These are phyloP conservation scores for Epicoccum nigrum DNA, from an alignment of 2,329 filamentous ascomycete species.

Conservation along the genomic window DNA sequence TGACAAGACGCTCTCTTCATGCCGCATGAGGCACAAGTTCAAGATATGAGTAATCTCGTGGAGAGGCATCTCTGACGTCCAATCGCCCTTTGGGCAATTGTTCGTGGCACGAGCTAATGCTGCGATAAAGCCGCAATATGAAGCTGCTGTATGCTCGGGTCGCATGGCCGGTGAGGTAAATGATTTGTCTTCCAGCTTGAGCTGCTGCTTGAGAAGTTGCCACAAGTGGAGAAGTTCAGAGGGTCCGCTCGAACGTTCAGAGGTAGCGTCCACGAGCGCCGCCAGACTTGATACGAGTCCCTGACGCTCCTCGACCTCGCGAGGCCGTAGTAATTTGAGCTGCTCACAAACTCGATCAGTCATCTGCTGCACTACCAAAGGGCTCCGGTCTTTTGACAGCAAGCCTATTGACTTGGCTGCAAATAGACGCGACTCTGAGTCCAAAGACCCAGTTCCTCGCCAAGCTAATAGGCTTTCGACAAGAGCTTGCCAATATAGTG, in stretches of 20 bases:
- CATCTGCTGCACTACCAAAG: slow-evolving; percentile 48
- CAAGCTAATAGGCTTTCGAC: slow-evolving; percentile 76
- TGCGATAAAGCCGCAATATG: slow-evolving; percentile 62
- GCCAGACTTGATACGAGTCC: slow-evolving; percentile 66
- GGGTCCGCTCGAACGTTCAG: background rate
- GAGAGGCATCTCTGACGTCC: slow-evolving; percentile 18
- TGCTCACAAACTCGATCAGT: slow-evolving; percentile 51
- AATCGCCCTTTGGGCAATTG: slow-evolving; percentile 3
- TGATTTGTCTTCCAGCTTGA: slow-evolving; percentile 47
- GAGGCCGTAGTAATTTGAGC: slow-evolving; percentile 56
- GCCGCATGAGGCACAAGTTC: slow-evolving; percentile 43
- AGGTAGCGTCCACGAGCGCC: slow-evolving; percentile 22
- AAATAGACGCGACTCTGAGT: slow-evolving; percentile 73
- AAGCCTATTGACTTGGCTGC: slow-evolving; percentile 73
- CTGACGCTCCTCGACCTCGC: slow-evolving; percentile 73
- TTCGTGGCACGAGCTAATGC: slow-evolving; percentile 30
- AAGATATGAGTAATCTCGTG: slow-evolving; percentile 31
- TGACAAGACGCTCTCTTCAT: slow-evolving; percentile 43
- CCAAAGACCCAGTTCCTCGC: slow-evolving; percentile 84
- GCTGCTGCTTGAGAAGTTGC: slow-evolving; percentile 36
- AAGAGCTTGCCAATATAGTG: slow-evolving; percentile 70
- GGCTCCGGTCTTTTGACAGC: slow-evolving; percentile 53
- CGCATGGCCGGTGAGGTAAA: slow-evolving; percentile 57
- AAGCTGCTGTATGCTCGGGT: slow-evolving; percentile 69
- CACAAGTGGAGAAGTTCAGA: slow-evolving; percentile 36